These are phyloP conservation scores for Fusarium denticulatum DNA, from an alignment of 2,329 filamentous ascomycete species.

Conservation along the genomic window DNA sequence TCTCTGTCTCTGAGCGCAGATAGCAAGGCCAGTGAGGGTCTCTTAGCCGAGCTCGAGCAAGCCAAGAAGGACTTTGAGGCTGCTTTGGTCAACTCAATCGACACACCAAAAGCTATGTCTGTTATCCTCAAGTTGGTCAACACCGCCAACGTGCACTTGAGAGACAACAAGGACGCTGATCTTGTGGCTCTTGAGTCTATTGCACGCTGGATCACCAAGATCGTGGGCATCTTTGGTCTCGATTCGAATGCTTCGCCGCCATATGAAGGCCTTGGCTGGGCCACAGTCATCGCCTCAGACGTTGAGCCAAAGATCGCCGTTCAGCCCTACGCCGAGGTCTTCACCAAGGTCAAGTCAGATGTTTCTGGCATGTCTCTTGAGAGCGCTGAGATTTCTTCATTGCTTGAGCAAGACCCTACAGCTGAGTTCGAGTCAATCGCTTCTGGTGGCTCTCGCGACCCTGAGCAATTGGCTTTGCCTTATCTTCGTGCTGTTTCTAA, in stretches of 20 bases:
- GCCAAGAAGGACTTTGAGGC: constrained; percentile 64
- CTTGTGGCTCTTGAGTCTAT: constrained; percentile 62
- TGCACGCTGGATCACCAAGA: constrained; percentile 82
- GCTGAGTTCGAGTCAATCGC: constrained; percentile 59
- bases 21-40: constrained; percentile 45
- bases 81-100: constrained; percentile 84
- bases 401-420: constrained; percentile 57
- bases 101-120: constrained; percentile 83
- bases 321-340: constrained; percentile 58
- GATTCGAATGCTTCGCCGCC: constrained; percentile 68
- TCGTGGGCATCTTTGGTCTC: constrained; percentile 86
- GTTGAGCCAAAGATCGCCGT: constrained; percentile 59
- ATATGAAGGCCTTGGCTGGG: constrained; percentile 68
- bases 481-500: constrained; percentile 65
- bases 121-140: constrained; percentile 82
- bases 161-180: constrained; percentile 58
- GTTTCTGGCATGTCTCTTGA: constrained; percentile 59
- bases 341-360: constrained; percentile 58
- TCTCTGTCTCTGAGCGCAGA: constrained; percentile 51
- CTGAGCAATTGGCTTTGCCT: constrained; percentile 63
- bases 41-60: constrained; percentile 58
- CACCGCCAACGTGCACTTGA: constrained; percentile 74
- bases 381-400: constrained; percentile 54
- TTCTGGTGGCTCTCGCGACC: constrained; percentile 58
- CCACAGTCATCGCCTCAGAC: constrained; percentile 52